Conservation (phyloP, 2,329 filamentous ascomycete species). For the Epichloe elymi region DNA sequence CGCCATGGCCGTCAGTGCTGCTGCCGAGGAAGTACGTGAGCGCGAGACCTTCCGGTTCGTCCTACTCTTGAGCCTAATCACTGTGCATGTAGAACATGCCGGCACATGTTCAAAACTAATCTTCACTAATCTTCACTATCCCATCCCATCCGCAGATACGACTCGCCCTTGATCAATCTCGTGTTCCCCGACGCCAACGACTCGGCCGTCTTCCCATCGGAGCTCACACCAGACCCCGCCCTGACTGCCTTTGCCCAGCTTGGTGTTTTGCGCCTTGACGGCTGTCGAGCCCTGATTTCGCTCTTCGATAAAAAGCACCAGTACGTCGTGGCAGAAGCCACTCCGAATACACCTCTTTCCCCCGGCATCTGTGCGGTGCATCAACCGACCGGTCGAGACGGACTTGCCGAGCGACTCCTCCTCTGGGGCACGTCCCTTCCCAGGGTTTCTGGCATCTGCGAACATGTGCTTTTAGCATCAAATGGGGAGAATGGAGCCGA, state of each 20-base stretch:
- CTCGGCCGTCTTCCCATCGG: not conserved
- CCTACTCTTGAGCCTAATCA: too few species aligned
- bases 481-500: not conserved
- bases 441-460: conserved; percentile 16
- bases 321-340: conserved; percentile 38
- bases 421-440: conserved; percentile 21
- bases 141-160: not conserved
- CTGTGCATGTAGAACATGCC: not conserved
- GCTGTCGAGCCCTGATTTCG: conserved; percentile 31
- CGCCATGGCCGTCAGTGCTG: not conserved
- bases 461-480: conserved; percentile 11
- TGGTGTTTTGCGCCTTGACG: conserved; percentile 28
- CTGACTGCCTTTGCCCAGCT: conserved; percentile 39
- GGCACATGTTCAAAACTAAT: not conserved
- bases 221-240: conserved; percentile 19
- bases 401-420: conserved; percentile 9
- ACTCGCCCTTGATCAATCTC: conserved; percentile 5
- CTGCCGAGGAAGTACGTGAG: conserved; percentile 4
- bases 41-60: conserved; percentile 4
- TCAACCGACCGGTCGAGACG: conserved; percentile 1
- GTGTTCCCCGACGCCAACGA: conserved; percentile 1
- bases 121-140: not conserved
- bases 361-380: conserved; percentile 6
- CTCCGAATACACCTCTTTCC: conserved; percentile 24
- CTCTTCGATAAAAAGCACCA: conserved; percentile 36